Base-by-base conservation (phyloP, 140 eudicot species). In the Bidens hawaiensis region DNA sequence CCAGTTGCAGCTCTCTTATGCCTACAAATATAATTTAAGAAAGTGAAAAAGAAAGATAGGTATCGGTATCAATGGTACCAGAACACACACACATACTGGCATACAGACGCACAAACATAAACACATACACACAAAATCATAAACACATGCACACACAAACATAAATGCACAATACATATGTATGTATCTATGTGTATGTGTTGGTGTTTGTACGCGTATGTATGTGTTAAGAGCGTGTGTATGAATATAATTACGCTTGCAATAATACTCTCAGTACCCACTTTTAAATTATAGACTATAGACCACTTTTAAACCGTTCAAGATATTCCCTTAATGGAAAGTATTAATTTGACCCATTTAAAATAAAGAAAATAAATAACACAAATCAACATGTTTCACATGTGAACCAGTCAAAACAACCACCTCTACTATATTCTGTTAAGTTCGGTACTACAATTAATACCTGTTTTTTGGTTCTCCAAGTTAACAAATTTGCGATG, bases 401-500 rank as follows among this genome's bases (percentile, higher is more conserved):
- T 14, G 60, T 53, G 36, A 53, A 54, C 15, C 23, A 5, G 61
- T 54, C 41, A 54, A 52, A 27, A 28, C 24, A 10, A 2, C 41
- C 25, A 28, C 62, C 62, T 55, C n/a, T 15, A 8, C 42, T 15
- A 55, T 26, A 48, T 11, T 28, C 6, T 15, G 42, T 7, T 55
- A 25, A 23, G n/a, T 55, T 15, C 30, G 62, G 42, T 55, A 15
- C 27, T 14, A 22, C 36, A 54, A 10, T 27, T 15, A 55, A 52
- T 85, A 85, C 96, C 96, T 73, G 79, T 80, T 73, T 67, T 76
- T 63, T 82, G 91, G 65, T 70, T 73, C 65, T 82, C 78, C 73
- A 80, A 65, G 31, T 85, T 86, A 55, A 93, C 94, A 56, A 93
- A 93, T 15, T 93, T 80, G 34, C 88, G 82, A 71, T 93, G 99